Evolutionary conservation across 1,139 yeast genomes (phyloP).

Genomic region (Saccharomyces hybrid): DNA sequence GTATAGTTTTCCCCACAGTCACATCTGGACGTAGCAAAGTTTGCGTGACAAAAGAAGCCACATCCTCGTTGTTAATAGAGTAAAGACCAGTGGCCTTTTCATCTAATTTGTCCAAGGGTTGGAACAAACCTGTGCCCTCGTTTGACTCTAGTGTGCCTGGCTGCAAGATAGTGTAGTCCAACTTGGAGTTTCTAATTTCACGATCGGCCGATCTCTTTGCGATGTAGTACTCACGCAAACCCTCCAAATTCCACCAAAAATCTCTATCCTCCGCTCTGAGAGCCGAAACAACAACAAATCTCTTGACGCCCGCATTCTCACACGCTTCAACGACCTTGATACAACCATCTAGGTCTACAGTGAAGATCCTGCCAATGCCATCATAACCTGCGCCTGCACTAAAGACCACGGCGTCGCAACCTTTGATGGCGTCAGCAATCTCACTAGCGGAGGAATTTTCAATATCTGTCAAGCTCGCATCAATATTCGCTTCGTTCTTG

Average conservation of each 20-base stretch:
- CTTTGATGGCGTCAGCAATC: conserved; percentile 37
- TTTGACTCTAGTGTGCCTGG: conserved; percentile 42
- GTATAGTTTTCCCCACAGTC: conserved; percentile 30
- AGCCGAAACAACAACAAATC: conserved; percentile 53
- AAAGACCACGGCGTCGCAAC: conserved; percentile 52
- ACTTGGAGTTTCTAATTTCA: conserved; percentile 35
- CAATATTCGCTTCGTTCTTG: conserved; percentile 32
- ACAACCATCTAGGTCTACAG: conserved; percentile 59
- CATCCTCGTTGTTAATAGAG: conserved; percentile 25
- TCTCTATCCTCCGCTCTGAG: conserved; percentile 45
- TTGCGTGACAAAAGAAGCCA: conserved; percentile 22
- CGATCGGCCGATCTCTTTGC: conserved; percentile 53
- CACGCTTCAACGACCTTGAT: conserved; percentile 53
- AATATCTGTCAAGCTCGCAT: conserved; percentile 37
- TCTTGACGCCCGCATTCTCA: conserved; percentile 37
- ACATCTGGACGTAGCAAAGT: conserved; percentile 23
- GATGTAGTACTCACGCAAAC: conserved; percentile 38
- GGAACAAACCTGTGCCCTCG: conserved; percentile 37
- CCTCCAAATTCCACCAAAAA: conserved; percentile 33
- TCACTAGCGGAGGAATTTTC: conserved; percentile 34
- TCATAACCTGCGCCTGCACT: conserved; percentile 60
- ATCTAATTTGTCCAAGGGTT: conserved; percentile 12
- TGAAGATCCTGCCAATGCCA: conserved; percentile 40
- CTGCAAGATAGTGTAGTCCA: conserved; percentile 48
- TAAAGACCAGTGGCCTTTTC: conserved; percentile 9